Evolutionary conservation across 805 yeast genomes (phyloP).

Genomic region (Suhomyces canberraensis): DNA sequence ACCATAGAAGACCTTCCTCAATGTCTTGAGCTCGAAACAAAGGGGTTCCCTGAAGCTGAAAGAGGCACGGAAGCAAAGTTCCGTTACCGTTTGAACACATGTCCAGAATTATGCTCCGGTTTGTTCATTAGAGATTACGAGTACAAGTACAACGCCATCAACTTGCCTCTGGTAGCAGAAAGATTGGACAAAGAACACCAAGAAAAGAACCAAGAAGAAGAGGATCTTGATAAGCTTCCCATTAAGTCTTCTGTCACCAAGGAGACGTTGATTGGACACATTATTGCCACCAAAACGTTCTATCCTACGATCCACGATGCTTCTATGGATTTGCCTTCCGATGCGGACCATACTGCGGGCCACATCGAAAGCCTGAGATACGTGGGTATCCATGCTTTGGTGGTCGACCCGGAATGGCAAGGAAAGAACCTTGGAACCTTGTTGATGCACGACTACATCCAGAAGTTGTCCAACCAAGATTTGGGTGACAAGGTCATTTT

Average conservation of each 20-base stretch:
- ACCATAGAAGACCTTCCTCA: slow-evolving; percentile 68
- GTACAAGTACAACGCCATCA: slow-evolving; percentile 40
- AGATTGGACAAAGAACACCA: slow-evolving; percentile 27
- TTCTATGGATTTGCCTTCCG: slow-evolving; percentile 58
- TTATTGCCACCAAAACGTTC: slow-evolving; percentile 70
- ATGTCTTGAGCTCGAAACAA: slow-evolving; percentile 56
- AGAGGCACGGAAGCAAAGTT: slow-evolving; percentile 62
- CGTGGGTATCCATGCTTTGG: slow-evolving; percentile 82
- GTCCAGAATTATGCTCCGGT: slow-evolving; percentile 92
- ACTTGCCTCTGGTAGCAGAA: slow-evolving; percentile 40
- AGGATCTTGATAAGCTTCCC: slow-evolving; percentile 40
- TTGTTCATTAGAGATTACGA: slow-evolving; percentile 72
- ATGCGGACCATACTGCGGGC: slow-evolving; percentile 40
- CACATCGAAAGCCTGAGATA: slow-evolving; percentile 72
- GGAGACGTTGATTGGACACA: slow-evolving; percentile 75
- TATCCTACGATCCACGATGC: slow-evolving; percentile 50
- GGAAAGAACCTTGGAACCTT: slow-evolving; percentile 81
- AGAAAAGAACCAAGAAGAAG: slow-evolving; percentile 21
- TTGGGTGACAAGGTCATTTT: slow-evolving; percentile 76
- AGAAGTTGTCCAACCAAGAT: slow-evolving; percentile 82
- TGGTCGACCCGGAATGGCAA: slow-evolving; percentile 72
- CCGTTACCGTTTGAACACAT: slow-evolving; percentile 66
- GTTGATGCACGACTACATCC: slow-evolving; percentile 83
- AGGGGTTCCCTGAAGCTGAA: slow-evolving; percentile 69
- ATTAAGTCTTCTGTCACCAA: slow-evolving; percentile 47